Base-by-base conservation (phyloP, 306 rosid genomes). In the Begonia masoniana region DNA sequence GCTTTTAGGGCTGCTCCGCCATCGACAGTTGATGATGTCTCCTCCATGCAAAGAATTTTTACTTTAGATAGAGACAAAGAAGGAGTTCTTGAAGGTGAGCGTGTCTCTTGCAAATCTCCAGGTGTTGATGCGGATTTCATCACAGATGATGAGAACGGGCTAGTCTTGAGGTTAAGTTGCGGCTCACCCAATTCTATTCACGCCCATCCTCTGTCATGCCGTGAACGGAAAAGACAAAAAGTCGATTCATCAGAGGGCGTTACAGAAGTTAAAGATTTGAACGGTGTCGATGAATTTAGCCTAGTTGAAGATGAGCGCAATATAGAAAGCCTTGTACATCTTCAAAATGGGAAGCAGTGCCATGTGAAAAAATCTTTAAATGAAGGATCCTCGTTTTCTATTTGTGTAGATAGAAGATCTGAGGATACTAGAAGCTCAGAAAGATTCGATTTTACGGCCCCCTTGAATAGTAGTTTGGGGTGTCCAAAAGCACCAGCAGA, bases 151-250 rank as follows among this genome's bases (percentile, higher is more conserved):
- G 67, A 47, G 55, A 16, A 67, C 14, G 74, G 60, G 46, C 51
- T 53, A 61, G 24, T 46, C 61, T 53, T 54, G 50, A 69, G 52
- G 47, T 62, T 45, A 1, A 65, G 50, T 24, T 51, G 63, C 39
- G 70, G 61, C 59, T 52, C 31, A 58, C 47, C 2, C 6, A 23
- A 43, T 41, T 41, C 50, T 0, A 17, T 23, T 36, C 58, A 48
- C n/a, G 61, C 39, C 39, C 0, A 16, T 4, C 15, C 36, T 54
- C 19, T 43, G 9, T 43, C 15, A 1, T 15, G 19, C 15, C 3
- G 45, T 41, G 50, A 47, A 13, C 26, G 6, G 21, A 52, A 49
- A 12, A 12, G 47, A 16, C 26, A 49, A 31, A 46, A 49, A 57
- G 23, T 26, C 15, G 71, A 52, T 64, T 8, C 14, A 43, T 54